These are phyloP conservation scores for Magnusiomyces suaveolens DNA, from an alignment of 1,139 yeast genomes.

Conservation along the genomic window DNA sequence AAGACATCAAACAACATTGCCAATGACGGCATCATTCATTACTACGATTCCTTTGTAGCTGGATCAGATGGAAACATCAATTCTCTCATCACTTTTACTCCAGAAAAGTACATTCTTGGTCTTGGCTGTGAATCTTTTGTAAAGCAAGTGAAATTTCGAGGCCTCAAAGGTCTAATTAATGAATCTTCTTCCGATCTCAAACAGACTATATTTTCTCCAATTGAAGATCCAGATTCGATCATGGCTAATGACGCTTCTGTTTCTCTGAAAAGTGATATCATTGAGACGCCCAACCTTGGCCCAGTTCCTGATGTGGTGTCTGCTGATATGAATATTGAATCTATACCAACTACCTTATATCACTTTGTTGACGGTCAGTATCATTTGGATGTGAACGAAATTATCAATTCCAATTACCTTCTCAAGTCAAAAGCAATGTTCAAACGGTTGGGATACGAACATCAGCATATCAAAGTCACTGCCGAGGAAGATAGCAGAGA, in stretches of 20 bases:
- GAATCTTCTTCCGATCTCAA: slow-evolving; percentile 28
- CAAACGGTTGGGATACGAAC: slow-evolving; percentile 34
- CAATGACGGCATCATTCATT: slow-evolving; percentile 55
- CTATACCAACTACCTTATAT: slow-evolving; percentile 42
- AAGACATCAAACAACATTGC: slow-evolving; percentile 39
- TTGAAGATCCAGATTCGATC: slow-evolving; percentile 16
- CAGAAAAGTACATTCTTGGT: slow-evolving; percentile 65
- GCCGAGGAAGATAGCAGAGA: slow-evolving; percentile 28
- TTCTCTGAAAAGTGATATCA: background rate
- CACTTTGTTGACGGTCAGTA: slow-evolving; percentile 55
- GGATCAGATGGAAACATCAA: slow-evolving; percentile 8
- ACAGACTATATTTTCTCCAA: slow-evolving; percentile 52
- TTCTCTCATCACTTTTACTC: slow-evolving; percentile 41
- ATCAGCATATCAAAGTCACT: slow-evolving; percentile 41
- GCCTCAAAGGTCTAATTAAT: slow-evolving; percentile 49
- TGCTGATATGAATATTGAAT: slow-evolving; percentile 25
- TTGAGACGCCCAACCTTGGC: slow-evolving; percentile 6
- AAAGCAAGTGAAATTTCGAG: slow-evolving; percentile 56
- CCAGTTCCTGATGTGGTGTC: background rate
- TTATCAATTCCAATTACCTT: slow-evolving; percentile 22
- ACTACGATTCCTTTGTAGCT: slow-evolving; percentile 36
- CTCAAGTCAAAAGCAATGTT: slow-evolving; percentile 13
- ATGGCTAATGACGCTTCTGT: slow-evolving; percentile 22
- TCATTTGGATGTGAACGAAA: slow-evolving; percentile 33
- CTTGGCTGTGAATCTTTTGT: slow-evolving; percentile 59